Percentiles rank a stretch among this genome's conserved stretches.
Conservation (phyloP, 2,329 filamentous ascomycete species). For the Pleomassaria siparia region DNA sequence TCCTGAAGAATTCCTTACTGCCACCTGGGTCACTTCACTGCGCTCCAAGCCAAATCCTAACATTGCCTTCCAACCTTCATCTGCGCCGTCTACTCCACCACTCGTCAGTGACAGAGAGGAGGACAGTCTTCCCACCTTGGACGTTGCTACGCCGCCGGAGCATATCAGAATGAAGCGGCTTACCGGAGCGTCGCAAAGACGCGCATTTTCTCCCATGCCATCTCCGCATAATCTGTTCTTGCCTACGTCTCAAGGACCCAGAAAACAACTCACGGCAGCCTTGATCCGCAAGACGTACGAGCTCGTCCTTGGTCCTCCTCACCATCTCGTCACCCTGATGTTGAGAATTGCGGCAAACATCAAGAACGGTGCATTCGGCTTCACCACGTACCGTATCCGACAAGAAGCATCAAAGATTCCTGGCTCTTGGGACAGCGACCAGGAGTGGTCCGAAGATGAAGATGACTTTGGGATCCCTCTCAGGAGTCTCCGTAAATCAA, state of each 20-base stretch:
- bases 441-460: conserved; percentile 58
- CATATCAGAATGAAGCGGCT: conserved; percentile 41
- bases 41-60: too few relatives aligned
- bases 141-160: conserved; percentile 44
- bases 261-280: conserved; percentile 49
- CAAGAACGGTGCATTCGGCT: conserved; percentile 48
- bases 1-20: conserved; percentile 7
- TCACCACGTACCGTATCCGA: conserved; percentile 36
- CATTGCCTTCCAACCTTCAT: conserved; percentile 26
- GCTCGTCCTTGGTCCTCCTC: conserved; percentile 77
- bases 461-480: conserved; percentile 60
- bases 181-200: conserved; percentile 58
- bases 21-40: not conserved
- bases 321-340: conserved; percentile 76
- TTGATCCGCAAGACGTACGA: conserved; percentile 77
- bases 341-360: conserved; percentile 79
- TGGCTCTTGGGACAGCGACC: conserved; percentile 60
- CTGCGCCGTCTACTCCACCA: conserved; percentile 48
- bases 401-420: conserved; percentile 35
- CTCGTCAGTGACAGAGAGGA: conserved; percentile 48
- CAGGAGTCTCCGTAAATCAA: conserved; percentile 27
- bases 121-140: conserved; percentile 41
- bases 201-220: conserved; percentile 67
- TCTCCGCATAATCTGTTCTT: conserved; percentile 67
- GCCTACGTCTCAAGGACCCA: conserved; percentile 46